Base-by-base conservation (phyloP, 805 yeast species). In the Tetrapisispora phaffii region DNA sequence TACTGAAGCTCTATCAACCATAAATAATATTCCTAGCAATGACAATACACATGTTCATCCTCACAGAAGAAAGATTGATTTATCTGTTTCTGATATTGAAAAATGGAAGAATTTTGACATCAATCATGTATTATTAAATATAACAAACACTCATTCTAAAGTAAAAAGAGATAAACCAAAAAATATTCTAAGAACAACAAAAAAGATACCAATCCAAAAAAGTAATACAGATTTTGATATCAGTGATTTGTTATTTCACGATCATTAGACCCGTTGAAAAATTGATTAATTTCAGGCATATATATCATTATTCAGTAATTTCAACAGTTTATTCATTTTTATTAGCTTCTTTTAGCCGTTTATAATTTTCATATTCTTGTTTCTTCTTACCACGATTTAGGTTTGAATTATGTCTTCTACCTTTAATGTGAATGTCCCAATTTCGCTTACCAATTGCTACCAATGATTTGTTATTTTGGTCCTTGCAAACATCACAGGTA, bases 401-500 rank as follows among this genome's bases (percentile, higher is more conserved):
- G 44, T 71, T 74, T n/a, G 72, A 67, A 50, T 71, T 75, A 57
- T 89, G 98, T 46, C 84, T 72, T 48, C 80, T 71, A 47, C 95
- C 80, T 17, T 67, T 65, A 40, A 79, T 47, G 62, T 90, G 98
- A 4, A 75, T 71, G 6, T 75, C 61, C 81, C 85, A 86, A 42
- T 74, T 82, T 1, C 76, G 75, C 41, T 75, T 79, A 0, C 97
- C 97, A 7, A 93, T 78, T 1, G 83, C 74, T 0, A 87, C 71
- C 13, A 82, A 60, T 1, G 75, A 71, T 2, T 77, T 70, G 1
- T 79, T 78, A 4, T 71, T 69, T 31, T 69, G 66, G 50, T 78
- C 81, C 7, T 61, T 63, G 59, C 98, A 90, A 1, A 71, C 61
- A 1, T 75, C 74, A 60, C 98, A 90, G 17, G 63, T 63, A 54